Base-by-base conservation (phyloP, 257 asterid species). In the Salvia splendens region DNA sequence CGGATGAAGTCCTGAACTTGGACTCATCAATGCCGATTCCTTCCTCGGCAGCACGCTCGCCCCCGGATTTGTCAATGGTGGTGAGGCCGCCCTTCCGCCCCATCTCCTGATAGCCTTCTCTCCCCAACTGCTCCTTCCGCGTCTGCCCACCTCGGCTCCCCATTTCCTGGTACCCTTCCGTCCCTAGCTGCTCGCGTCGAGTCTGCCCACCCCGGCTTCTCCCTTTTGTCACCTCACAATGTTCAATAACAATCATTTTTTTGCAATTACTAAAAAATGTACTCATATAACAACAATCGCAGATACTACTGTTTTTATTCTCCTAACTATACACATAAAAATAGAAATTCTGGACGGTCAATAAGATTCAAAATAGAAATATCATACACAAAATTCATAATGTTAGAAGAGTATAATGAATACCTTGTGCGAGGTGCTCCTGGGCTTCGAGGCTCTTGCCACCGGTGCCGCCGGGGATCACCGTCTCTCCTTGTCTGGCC, bases 401-500 rank as follows among this genome's bases (percentile, higher is more conserved):
- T 17, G 0, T 33, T 33, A 33, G 15, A 0, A 6, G 7, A 4
- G 3, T 6, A 0, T 2, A 50, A 51, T 16, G 4, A 1, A 53
- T 43, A 78, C 96, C 95, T 72, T 85, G 80, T 4, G 93, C 96
- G 3, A 89, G 85, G 75, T 85, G 89, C 50, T 80, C 85, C 16
- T 89, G 95, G 12, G 95, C 96, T 56, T 89, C 89, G 0, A 87
- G 95, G 78, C 91, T 89, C 72, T 87, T 89, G 14, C 96, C 96
- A 4, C 96, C 95, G 4, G 95, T 85, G 60, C 95, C 95, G 20
- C 95, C 95, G n/a, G 95, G 92, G 12, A 89, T 78, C 4, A 87
- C 92, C 5, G 93, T 89, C 70, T 87, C 91, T 0, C 93, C 94
- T 32, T 70, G 84, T 72, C 77, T 74, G 7, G 94, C 95, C 74